Evolutionary conservation across 805 yeast genomes (phyloP).

Genomic region (Yamadazyma akitaensis): DNA sequence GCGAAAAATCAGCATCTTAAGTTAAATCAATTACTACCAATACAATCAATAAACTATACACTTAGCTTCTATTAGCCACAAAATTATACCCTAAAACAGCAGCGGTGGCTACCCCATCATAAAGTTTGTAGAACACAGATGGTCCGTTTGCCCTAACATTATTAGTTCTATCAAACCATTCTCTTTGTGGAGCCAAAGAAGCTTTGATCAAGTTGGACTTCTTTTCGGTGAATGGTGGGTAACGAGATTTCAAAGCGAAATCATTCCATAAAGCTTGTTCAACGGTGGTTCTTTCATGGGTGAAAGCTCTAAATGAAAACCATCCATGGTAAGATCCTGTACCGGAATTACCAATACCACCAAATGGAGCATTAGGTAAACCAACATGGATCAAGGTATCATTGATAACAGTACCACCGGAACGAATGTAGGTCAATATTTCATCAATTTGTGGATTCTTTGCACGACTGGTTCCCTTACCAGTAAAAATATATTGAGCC

Average conservation of each 20-base stretch:
- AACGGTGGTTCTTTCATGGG: slow-evolving; percentile 68
- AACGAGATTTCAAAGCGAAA: slow-evolving; percentile 52
- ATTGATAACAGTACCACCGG: slow-evolving; percentile 70
- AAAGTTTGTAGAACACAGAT: slow-evolving; percentile 25
- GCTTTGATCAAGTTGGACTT: slow-evolving; percentile 25
- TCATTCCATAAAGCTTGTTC: slow-evolving; percentile 68
- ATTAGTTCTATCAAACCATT: slow-evolving; percentile 39
- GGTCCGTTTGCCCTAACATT: slow-evolving; percentile 36
- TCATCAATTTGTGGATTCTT: slow-evolving; percentile 43
- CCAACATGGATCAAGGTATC: slow-evolving; percentile 74
- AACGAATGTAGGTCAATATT: slow-evolving; percentile 54
- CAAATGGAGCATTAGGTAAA: slow-evolving; percentile 72
- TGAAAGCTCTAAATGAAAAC: slow-evolving; percentile 51
- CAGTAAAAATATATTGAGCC: slow-evolving; percentile 68
- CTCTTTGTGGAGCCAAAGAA: slow-evolving; percentile 24
- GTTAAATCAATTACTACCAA: neutral
- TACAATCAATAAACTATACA: neutral
- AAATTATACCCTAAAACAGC: slow-evolving; percentile 18
- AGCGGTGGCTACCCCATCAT: slow-evolving; percentile 31
- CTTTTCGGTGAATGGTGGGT: slow-evolving; percentile 53
- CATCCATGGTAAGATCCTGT: slow-evolving; percentile 79
- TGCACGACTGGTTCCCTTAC: slow-evolving; percentile 38
- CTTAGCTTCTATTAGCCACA: slow-evolving; percentile 4
- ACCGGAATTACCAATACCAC: slow-evolving; percentile 88
- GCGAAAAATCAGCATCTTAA: neutral